phyloP scores from a whole-genome alignment of 495 filamentous ascomycete species.

The Talaromyces ruber region DNA sequence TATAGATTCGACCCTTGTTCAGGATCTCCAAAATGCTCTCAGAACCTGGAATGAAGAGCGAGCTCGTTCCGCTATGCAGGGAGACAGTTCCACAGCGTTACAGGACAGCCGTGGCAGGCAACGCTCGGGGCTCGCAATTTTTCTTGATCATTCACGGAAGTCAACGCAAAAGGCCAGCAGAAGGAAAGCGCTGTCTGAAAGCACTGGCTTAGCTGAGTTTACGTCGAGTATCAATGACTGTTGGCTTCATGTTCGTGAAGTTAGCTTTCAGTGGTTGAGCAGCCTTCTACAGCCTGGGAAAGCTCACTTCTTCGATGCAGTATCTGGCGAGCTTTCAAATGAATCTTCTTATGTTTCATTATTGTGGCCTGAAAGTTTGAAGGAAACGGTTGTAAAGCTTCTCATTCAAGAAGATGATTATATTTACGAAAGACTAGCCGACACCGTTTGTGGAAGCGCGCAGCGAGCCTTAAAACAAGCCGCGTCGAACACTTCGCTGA shows the following conservation, averaged over 20 bases:
- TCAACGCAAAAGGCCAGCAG: conserved; percentile 41
- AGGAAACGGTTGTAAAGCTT: conserved; percentile 59
- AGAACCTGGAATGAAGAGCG: conserved; percentile 52
- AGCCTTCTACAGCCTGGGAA: conserved; percentile 41
- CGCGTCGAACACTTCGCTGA: conserved; percentile 10
- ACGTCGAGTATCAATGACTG: conserved; percentile 41
- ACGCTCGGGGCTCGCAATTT: conserved; percentile 58
- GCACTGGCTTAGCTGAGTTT: conserved; percentile 49
- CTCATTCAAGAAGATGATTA: conserved; percentile 60
- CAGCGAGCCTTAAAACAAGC: conserved; percentile 21
- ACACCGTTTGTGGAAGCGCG: conserved; percentile 32
- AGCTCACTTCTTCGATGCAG: conserved; percentile 11
- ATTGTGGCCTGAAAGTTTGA: conserved; percentile 67
- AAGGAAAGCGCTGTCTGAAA: conserved; percentile 45
- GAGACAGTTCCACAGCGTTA: conserved; percentile 42
- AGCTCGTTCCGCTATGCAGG: conserved; percentile 45
- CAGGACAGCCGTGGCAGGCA: conserved; percentile 35
- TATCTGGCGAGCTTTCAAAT: conserved; percentile 16
- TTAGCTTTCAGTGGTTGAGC: conserved; percentile 57
- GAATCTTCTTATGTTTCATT: conserved; percentile 50
- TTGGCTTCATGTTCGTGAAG: conserved; percentile 53
- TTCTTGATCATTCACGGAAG: conserved; percentile 70
- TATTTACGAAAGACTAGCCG: conserved; percentile 46
- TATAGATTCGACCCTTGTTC: conserved; percentile 24
- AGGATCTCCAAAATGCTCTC: conserved; percentile 47